Conservation (phyloP, 2,329 filamentous ascomycete species). For the Pseudocercospora crystallina region DNA sequence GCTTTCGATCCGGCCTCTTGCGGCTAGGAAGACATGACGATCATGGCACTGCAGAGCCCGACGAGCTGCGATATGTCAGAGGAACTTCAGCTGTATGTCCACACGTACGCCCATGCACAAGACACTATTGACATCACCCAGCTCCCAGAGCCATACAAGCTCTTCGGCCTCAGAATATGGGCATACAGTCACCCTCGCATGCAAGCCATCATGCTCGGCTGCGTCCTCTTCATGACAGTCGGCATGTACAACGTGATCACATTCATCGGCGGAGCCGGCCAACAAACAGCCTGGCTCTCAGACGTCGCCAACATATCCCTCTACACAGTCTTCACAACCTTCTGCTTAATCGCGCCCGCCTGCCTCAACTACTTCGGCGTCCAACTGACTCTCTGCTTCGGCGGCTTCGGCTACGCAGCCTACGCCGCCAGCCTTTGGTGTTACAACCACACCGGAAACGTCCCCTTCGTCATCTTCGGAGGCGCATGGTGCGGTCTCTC, state of each 20-base stretch:
- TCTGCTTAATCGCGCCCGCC: constrained; percentile 4
- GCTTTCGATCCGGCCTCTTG: too few species aligned
- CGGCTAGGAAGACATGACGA: too few species aligned
- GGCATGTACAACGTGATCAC: constrained; percentile 12
- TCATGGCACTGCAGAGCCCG: neutral
- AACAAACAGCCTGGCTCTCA: constrained; percentile 4
- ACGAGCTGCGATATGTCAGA: constrained; percentile 3
- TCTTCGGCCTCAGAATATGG: constrained; percentile 1
- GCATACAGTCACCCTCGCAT: constrained; percentile 5
- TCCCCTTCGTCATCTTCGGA: constrained; percentile 6
- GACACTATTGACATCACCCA: neutral
- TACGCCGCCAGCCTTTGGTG: constrained; percentile 7
- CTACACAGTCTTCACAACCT: constrained; percentile 4
- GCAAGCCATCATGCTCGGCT: constrained; percentile 8
- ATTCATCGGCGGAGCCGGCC: constrained; percentile 6
- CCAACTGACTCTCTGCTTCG: constrained; percentile 8
- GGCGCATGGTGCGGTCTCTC: constrained; percentile 7
- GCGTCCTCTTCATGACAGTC: constrained; percentile 7
- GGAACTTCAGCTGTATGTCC: constrained; percentile 1
- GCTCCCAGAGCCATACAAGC: neutral
- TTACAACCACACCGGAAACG: constrained; percentile 5
- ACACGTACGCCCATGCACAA: neutral
- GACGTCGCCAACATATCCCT: constrained; percentile 7
- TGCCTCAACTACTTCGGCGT: constrained; percentile 6
- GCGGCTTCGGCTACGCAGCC: constrained; percentile 6